These are phyloP conservation scores for Mycena olivaceomarginata DNA, from an alignment of 768 basidiomycete genomes.

Conservation along the genomic window DNA sequence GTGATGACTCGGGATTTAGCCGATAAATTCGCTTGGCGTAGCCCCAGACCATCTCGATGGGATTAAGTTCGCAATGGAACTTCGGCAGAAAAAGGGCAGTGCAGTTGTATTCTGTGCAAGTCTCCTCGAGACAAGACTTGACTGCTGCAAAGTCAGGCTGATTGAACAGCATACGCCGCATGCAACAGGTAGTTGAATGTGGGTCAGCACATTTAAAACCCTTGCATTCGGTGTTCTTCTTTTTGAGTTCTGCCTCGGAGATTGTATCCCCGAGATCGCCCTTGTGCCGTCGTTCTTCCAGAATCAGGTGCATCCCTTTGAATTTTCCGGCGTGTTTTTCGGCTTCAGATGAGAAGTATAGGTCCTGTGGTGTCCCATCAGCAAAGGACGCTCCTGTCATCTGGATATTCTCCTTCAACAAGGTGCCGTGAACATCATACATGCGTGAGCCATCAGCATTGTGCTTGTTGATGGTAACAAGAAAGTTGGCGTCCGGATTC, in stretches of 20 bases:
- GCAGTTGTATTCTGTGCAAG: slow-evolving; percentile 42
- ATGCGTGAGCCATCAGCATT: slow-evolving; percentile 16
- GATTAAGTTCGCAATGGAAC: slow-evolving; percentile 37
- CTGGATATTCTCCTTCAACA: slow-evolving; percentile 18
- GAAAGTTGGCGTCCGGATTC: slow-evolving; percentile 21
- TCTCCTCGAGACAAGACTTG: slow-evolving; percentile 47
- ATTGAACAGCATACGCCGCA: slow-evolving; percentile 45
- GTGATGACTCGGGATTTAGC: no score
- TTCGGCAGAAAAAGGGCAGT: slow-evolving; percentile 41
- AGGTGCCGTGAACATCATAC: background rate
- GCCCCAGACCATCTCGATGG: no score
- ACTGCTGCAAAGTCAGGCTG: slow-evolving; percentile 50
- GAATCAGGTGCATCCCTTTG: slow-evolving; percentile 49
- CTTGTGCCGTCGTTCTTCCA: no score
- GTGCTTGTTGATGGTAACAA: slow-evolving; percentile 29
- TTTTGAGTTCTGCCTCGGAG: slow-evolving; percentile 20
- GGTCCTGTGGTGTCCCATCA: slow-evolving; percentile 21
- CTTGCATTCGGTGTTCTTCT: slow-evolving; percentile 23
- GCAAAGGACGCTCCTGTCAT: slow-evolving; percentile 43
- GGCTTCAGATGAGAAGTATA: slow-evolving; percentile 27
- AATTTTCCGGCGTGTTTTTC: slow-evolving; percentile 38
- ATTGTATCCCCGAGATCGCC: slow-evolving; percentile 32
- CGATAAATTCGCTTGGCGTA: no score
- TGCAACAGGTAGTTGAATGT: slow-evolving; percentile 50
- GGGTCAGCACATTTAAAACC: slow-evolving; percentile 51